Percentiles rank a stretch among this genome's conserved stretches.
phyloP scores from a whole-genome alignment of 176 grass and related monocot species.

The Aegilops bicornis region DNA sequence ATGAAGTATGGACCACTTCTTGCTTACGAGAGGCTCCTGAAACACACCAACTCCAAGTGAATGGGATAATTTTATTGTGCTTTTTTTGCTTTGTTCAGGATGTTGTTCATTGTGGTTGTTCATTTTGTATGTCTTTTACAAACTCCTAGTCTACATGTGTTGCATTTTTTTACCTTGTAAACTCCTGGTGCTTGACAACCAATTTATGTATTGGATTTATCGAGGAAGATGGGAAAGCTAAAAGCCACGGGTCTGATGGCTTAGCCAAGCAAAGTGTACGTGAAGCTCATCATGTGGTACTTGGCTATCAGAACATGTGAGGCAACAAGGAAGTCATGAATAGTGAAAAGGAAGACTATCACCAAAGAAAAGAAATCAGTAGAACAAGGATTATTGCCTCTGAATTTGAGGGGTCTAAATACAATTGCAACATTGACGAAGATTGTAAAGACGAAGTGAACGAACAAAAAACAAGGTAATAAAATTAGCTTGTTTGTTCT shows the following conservation, averaged over 20 bases:
- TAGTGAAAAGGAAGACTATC: slow-evolving; percentile 73
- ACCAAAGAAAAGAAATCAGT: slow-evolving; percentile 56
- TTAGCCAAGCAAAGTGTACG: not conserved
- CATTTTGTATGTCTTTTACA: not conserved
- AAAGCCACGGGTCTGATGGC: not conserved
- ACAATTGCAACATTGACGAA: slow-evolving; percentile 54
- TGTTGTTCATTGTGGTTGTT: not conserved
- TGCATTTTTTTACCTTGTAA: not conserved
- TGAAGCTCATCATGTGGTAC: not conserved
- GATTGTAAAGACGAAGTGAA: slow-evolving; percentile 47
- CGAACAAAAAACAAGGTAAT: slow-evolving; percentile 44
- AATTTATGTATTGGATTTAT: not conserved
- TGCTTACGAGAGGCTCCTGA: not conserved
- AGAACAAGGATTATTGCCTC: slow-evolving; percentile 68
- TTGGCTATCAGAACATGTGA: not conserved
- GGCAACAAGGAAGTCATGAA: slow-evolving; percentile 17
- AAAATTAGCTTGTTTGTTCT: not conserved
- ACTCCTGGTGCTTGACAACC: not conserved
- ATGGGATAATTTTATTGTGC: not conserved
- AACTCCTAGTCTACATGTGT: not conserved
- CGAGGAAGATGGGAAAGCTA: not conserved
- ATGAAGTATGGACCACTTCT: not conserved
- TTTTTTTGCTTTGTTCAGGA: not conserved
- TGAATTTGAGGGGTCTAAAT: slow-evolving; percentile 76
- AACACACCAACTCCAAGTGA: not conserved